Conservation (phyloP, 176 grass and related monocot genomes). For the Rhipidocladum racemiflorum region DNA sequence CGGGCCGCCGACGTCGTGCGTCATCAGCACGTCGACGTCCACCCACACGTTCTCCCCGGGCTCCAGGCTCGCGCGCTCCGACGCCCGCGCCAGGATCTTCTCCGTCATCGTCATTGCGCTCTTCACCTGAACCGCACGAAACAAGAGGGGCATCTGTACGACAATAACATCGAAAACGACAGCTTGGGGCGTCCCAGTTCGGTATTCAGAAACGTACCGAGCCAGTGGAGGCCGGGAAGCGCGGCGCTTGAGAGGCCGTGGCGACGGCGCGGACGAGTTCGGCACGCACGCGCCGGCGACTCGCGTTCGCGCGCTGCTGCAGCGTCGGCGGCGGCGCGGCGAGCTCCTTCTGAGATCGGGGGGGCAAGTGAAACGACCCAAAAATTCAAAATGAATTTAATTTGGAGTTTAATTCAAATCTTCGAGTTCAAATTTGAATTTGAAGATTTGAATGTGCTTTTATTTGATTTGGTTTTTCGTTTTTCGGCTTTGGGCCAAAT, state of each 20-base stretch:
- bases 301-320: constrained; percentile 21
- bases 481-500: too few species aligned
- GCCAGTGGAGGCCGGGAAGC: constrained; percentile 64
- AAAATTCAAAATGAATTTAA: too few species aligned
- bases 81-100: constrained; percentile 88
- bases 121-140: constrained; percentile 50
- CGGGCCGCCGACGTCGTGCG: constrained; percentile 79
- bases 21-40: constrained; percentile 94
- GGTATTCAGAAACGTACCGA: constrained; percentile 48
- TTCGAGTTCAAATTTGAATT: too few species aligned
- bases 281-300: constrained; percentile 2
- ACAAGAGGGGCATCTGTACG: neutral
- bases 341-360: constrained; percentile 48
- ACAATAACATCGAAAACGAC: neutral
- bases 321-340: constrained; percentile 25
- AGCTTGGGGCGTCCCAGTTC: neutral
- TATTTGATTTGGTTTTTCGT: too few species aligned
- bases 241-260: constrained; percentile 48
- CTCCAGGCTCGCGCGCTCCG: constrained; percentile 62
- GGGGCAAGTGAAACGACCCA: too few species aligned
- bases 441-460: too few species aligned
- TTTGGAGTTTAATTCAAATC: too few species aligned
- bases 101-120: constrained; percentile 89
- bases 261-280: constrained; percentile 54
- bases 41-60: constrained; percentile 98